Percentiles rank a stretch among this genome's conserved stretches.
phyloP scores from a whole-genome alignment of 106 monocot genomes.

The Narthecium ossifragum region DNA sequence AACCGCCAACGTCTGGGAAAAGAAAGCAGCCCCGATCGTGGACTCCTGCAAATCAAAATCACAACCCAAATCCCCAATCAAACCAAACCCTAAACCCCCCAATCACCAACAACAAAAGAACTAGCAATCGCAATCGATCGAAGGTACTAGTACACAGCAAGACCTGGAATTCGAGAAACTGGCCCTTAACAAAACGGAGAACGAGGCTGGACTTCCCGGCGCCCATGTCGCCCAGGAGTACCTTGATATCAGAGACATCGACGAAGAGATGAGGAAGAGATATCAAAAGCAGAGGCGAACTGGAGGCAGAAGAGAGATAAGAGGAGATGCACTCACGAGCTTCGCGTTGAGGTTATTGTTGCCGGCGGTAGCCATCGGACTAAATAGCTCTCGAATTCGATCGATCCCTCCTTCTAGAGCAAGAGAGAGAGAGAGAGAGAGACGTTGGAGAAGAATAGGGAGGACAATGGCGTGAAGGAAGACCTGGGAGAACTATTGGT shows the following conservation, averaged over 20 bases:
- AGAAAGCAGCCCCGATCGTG: slow-evolving; percentile 98
- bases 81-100: not conserved
- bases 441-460: too few species aligned
- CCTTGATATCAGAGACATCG: slow-evolving; percentile 29
- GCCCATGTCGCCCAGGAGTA: slow-evolving; percentile 91
- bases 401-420: too few species aligned
- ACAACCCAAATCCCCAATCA: too few species aligned
- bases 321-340: slow-evolving; percentile 50
- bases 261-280: not conserved
- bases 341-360: slow-evolving; percentile 76
- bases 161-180: slow-evolving; percentile 96
- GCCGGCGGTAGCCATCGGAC: slow-evolving; percentile 57
- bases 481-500: too few species aligned
- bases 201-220: slow-evolving; percentile 98
- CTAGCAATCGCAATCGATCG: not conserved
- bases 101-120: not conserved
- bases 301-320: too few species aligned
- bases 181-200: slow-evolving; percentile 93
- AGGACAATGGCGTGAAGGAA: too few species aligned
- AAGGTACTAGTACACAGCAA: not conserved
- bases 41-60: slow-evolving; percentile 53
- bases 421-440: too few species aligned
- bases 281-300: not conserved
- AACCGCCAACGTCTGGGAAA: slow-evolving; percentile 88
- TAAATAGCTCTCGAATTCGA: too few species aligned